These are phyloP conservation scores for Closterium sp. DNA, from an alignment of 139 green algal species.

Conservation along the genomic window DNA sequence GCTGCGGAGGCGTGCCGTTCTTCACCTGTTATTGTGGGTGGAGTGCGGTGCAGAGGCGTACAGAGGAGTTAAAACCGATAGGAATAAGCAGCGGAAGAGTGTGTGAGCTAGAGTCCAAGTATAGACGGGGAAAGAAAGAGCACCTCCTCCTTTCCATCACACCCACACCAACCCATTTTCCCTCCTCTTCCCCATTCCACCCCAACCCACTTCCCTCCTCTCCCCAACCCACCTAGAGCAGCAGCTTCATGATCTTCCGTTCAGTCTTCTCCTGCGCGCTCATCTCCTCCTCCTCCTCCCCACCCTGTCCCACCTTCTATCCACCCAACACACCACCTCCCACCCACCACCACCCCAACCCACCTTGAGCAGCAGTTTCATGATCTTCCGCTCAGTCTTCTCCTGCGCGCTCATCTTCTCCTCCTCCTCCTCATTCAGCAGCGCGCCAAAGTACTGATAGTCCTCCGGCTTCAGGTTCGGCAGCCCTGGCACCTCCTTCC, in stretches of 20 bases:
- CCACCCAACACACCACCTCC: no score
- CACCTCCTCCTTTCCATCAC: neutral
- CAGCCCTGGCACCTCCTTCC: conserved; percentile 73
- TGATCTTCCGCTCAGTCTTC: no score
- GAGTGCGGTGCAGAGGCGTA: neutral
- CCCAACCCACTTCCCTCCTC: neutral
- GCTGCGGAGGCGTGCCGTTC: conserved; percentile 96
- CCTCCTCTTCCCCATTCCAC: no score
- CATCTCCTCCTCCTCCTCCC: no score
- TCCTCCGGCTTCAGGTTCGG: conserved; percentile 97
- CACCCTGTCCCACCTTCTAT: no score
- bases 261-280: no score
- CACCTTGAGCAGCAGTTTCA: conserved; percentile 81
- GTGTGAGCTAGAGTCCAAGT: no score
- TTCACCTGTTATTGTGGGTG: conserved; percentile 67
- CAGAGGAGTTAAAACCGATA: neutral
- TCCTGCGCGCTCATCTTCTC: no score
- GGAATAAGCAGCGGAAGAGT: neutral
- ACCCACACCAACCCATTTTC: neutral
- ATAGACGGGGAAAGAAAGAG: no score
- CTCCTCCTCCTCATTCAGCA: conserved; percentile 56
- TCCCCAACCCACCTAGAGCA: no score
- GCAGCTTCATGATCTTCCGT: no score
- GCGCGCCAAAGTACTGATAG: conserved; percentile 91
- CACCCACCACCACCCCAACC: neutral